Evolutionary conservation across 805 yeast genomes (phyloP).

Genomic region (Scheffersomyces stipitis): DNA sequence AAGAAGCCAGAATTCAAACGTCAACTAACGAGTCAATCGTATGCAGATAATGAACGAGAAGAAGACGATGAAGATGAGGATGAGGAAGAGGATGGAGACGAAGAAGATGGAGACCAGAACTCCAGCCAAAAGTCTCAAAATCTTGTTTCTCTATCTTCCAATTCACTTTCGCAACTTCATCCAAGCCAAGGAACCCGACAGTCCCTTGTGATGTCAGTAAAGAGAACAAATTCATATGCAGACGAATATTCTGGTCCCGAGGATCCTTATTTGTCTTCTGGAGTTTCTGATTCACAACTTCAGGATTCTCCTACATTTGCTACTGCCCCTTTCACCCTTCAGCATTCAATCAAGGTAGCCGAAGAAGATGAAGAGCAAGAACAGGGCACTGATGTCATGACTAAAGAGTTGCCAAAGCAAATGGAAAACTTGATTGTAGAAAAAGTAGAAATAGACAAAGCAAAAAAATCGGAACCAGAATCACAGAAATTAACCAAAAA

Average conservation of each 20-base stretch:
- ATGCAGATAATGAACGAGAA: neutral
- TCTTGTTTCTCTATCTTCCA: neutral
- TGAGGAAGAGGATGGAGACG: neutral
- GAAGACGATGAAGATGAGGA: neutral
- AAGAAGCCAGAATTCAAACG: neutral
- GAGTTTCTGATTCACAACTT: constrained; percentile 8
- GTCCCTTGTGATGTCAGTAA: neutral
- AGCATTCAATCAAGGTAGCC: neutral
- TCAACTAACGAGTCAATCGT: no score
- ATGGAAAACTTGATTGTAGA: constrained; percentile 4
- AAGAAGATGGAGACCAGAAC: neutral
- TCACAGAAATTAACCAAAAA: neutral
- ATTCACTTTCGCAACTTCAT: neutral
- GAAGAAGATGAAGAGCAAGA: constrained; percentile 5
- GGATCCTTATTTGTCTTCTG: constrained; percentile 7
- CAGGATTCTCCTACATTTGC: constrained; percentile 1
- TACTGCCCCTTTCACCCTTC: neutral
- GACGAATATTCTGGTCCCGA: constrained; percentile 9
- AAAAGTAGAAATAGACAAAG: constrained; percentile 1
- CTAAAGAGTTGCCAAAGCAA: constrained; percentile 1
- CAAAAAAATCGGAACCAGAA: neutral
- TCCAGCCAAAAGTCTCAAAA: neutral
- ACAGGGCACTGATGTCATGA: constrained; percentile 1
- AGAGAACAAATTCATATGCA: neutral
- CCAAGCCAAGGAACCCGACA: neutral